Percentiles rank a stretch among this genome's conserved stretches.
Evolutionary conservation across 169 alveolate species (phyloP).

Genomic region (Miamiensis avidus): DNA sequence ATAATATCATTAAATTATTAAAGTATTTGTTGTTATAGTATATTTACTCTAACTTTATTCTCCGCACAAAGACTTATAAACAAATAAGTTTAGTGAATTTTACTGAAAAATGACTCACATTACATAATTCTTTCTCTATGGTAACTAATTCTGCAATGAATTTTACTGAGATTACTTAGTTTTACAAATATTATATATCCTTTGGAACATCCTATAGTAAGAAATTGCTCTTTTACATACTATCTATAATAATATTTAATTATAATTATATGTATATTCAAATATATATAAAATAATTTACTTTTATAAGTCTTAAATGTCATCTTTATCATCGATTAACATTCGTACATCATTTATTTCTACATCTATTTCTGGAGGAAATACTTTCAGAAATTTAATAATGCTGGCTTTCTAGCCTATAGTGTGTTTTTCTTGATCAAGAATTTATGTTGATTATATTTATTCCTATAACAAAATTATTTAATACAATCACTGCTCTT

Average conservation of each 20-base stretch:
- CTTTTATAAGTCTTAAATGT: not conserved
- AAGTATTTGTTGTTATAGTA: too few species aligned
- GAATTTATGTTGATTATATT: not conserved
- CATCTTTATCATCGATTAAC: not conserved
- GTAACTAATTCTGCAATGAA: not conserved
- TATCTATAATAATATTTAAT: too few species aligned
- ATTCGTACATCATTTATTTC: not conserved
- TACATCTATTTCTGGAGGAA: not conserved
- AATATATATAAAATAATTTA: too few species aligned
- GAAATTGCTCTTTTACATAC: not conserved
- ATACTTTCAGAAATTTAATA: not conserved
- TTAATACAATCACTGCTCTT: not conserved
- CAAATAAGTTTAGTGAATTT: not conserved
- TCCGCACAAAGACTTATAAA: not conserved
- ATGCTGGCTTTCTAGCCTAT: not conserved
- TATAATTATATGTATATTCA: too few species aligned
- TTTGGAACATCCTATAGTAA: not conserved
- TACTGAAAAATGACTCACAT: not conserved
- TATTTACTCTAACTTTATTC: too few species aligned
- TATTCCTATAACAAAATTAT: not conserved
- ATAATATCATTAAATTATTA: too few species aligned
- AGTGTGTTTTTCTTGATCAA: not conserved
- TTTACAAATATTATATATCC: not conserved
- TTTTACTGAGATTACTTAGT: not conserved
- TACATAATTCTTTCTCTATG: not conserved